Evolutionary conservation across 768 basidiomycete genomes (phyloP), one percentile per base, ranked within the genome.

Genomic region (Rubroboletus satanas): DNA sequence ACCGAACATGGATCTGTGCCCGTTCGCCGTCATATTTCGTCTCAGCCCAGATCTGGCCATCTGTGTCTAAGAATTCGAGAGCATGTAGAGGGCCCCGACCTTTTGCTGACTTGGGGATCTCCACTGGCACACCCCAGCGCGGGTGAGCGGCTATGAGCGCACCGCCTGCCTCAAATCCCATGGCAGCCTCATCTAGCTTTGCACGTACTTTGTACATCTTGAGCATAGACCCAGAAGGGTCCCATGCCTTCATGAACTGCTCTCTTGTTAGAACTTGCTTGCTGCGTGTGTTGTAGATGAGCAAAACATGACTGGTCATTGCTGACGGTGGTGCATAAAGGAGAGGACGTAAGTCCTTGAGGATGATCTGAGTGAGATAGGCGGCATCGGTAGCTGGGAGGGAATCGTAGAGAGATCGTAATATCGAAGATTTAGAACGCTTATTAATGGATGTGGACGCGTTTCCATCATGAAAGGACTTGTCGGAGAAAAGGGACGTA

Each of bases 11-110:
- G 28, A 95, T 92, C 62, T 98, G 94, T 51, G 93, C 87, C n/a
- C 94, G 80, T 70, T 96, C 93, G 10, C 94, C 94, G 54, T 96
- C 94, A 67, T 95, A 95, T 69, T 98, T 98, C 0, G 85, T 93
- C 72, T 98, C 94, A 2, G 87, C 90, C 83, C 88, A 95, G 9
- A 93, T 75, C 42, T 51, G 49, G 26, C 56, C 54, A 12, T 60
- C 54, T 8, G 53, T 57, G 17, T 67, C 60, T 14, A 72, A 55
- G 28, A 66, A 70, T 11, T 77, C 73, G 44, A 90, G 69, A 17
- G 83, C 85, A 47, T 88, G 78, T 11, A 71, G 59, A 42, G 83
- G 81, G 4, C 82, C 76, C 48, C 79, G 76, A 3, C 87, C 92
- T 64, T 94, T 95, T 32, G 77, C 73, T 23, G 90, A 90, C 71